phyloP scores from a whole-genome alignment of 345 rosid species.

The Stellera chamaejasme region DNA sequence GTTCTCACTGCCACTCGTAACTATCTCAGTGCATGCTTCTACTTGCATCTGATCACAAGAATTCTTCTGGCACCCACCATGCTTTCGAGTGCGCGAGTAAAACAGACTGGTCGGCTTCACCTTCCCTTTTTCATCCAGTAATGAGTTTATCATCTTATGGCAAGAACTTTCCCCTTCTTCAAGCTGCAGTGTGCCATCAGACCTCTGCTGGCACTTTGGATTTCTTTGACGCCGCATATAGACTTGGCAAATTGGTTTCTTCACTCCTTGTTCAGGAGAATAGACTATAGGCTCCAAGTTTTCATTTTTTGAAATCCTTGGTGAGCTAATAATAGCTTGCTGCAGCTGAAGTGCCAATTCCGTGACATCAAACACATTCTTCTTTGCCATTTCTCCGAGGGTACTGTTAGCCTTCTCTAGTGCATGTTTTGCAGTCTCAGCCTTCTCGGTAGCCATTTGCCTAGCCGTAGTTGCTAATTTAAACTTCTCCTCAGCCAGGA shows the following conservation, averaged over 20 bases:
- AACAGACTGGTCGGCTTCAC: conserved; percentile 10
- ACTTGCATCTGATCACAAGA: conserved; percentile 1
- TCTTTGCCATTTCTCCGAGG: conserved; percentile 11
- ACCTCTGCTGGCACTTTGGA: not conserved
- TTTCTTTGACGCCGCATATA: not conserved
- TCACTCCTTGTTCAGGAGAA: not conserved
- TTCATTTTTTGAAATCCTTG: conserved; percentile 21
- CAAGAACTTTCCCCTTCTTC: conserved; percentile 27
- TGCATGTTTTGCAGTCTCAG: conserved; percentile 12
- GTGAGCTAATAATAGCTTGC: conserved; percentile 24
- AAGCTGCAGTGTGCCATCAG: conserved; percentile 1
- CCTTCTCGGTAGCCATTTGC: conserved; percentile 20
- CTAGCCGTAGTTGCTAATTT: conserved; percentile 22
- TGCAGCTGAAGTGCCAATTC: conserved; percentile 31
- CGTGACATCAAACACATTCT: conserved; percentile 14
- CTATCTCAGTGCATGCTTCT: not conserved
- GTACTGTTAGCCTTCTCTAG: conserved; percentile 14
- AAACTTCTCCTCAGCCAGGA: conserved; percentile 13
- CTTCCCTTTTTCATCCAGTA: conserved; percentile 15
- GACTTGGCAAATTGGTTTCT: not conserved
- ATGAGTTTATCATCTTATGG: conserved; percentile 14
- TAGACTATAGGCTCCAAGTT: not conserved
- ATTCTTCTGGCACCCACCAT: not conserved
- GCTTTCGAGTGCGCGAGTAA: conserved; percentile 5
- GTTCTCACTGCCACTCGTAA: not conserved